Evolutionary conservation across 495 filamentous ascomycete genomes (phyloP), one percentile per base, ranked within the genome.

Genomic region (Tuber brumale): DNA sequence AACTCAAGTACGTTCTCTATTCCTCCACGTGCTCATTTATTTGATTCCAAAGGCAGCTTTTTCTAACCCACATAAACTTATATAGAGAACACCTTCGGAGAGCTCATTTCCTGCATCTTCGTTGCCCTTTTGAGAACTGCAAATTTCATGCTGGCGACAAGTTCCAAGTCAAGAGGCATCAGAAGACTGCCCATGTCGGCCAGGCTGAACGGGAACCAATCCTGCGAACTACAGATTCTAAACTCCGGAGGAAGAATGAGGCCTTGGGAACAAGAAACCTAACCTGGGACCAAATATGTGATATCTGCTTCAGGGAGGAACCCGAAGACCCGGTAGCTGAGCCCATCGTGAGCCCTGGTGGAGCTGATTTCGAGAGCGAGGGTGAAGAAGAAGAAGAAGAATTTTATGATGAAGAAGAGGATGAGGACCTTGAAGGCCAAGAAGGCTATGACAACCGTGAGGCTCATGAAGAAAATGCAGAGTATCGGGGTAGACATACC

Each of bases 1-100:
- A 76, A 70, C 41, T 76, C 16, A 76, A 76, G 75, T 76, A 70
- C 0, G 75, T 61, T 66, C 51, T 42, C 57, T 51, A 45, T 23
- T 46, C 27, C 70, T 70, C 16, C 2, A 48, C 14, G 12, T 7
- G 12, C 12, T 57, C 48, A 57, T 57, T 3, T 57, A 23, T n/a
- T 61, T 61, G 48, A 27, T 27, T 9, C 51, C 23, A 61, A 57
- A n/a, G 3, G 2, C 8, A 3, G 14, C 16, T 8, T 18, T 66
- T 27, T 27, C 9, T 35, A 35, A 66, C 16, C 31, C 4, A 66
- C 51, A 27, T 14, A 66, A 66, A 31, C 27, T 66, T 66, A 1
- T 5, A 19, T 16, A 76, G 75, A 41, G 75, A 76, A n/a, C 75
- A 76, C 23, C 31, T 76, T 5, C 35, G 73, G 6, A 43, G 75